phyloP scores from a whole-genome alignment of 148 eudicot genomes.

The Salicornia ramosissima region DNA sequence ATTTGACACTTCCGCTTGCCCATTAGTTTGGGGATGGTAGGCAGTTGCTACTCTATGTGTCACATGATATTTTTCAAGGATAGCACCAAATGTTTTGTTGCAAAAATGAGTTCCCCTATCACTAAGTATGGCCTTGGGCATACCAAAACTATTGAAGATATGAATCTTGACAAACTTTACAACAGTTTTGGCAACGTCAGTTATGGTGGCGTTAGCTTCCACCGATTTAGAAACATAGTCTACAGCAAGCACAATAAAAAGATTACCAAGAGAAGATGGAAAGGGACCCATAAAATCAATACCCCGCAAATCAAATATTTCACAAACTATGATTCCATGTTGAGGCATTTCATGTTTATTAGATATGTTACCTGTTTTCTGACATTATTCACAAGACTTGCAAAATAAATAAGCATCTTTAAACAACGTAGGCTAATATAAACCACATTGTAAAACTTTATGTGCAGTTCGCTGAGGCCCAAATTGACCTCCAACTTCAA shows the following conservation, averaged over 20 bases:
- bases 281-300: conserved; percentile 20
- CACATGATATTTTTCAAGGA: too few species aligned
- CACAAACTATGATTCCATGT: conserved; percentile 3
- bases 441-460: too few species aligned
- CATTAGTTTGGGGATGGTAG: too few species aligned
- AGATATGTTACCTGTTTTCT: conserved; percentile 15
- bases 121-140: conserved; percentile 17
- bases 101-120: too few species aligned
- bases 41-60: too few species aligned
- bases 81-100: too few species aligned
- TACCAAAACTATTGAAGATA: conserved; percentile 15
- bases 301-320: conserved; percentile 22
- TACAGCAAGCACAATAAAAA: conserved; percentile 6
- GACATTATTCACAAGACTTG: conserved; percentile 17
- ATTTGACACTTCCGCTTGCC: too few species aligned
- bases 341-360: conserved; percentile 10
- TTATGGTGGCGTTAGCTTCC: conserved; percentile 4
- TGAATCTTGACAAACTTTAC: conserved; percentile 13
- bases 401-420: conserved; percentile 16
- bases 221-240: too few species aligned
- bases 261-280: conserved; percentile 9
- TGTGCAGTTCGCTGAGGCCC: too few species aligned
- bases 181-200: conserved; percentile 13
- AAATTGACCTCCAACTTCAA: too few species aligned
- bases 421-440: too few species aligned